Evolutionary conservation across 495 filamentous ascomycete species (phyloP), one percentile per base, ranked within the genome.

Genomic region (Penicillium lagena): DNA sequence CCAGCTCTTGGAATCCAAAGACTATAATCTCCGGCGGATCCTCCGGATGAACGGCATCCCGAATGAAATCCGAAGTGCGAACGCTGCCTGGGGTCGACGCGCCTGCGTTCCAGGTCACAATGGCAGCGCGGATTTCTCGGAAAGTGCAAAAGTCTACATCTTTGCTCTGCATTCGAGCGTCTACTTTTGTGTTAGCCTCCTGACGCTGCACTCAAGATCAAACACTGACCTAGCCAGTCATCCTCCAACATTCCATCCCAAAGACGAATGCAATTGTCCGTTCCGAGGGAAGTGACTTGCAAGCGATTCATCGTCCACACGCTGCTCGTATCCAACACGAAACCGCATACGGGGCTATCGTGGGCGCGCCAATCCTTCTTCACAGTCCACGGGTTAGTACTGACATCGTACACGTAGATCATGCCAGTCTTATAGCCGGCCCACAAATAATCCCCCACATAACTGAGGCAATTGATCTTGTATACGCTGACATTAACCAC

Each of bases 1-100:
- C 91, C 8, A 98, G 74, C 62, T 98, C 93, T 60, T 98, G 93
- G 61, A 98, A 98, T 9, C 93, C 93, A 75, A 97, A 98, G 4
- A 98, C 80, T 6, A 98, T 70, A 39, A 98, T 85, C 52, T 97
- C 93, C 0, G 93, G 89, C 8, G 84, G 81, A 40, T 84, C 73
- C 43, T 85, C 82, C 29, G 71, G 76, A 46, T 81, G 71, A 34
- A 95, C 69, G 0, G 93, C 73, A 43, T 87, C 73, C 51, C 79
- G 78, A 45, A 97, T 82, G 61, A 97, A 96, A 29, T 74, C 69
- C 6, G 73, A 74, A 51, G 91, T 86, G 49, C 85, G 78, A 12
- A 96, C 72, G 56, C 81, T 86, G 28, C 83, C 81, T 1, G 93
- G 93, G 13, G 90, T 95, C 27, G 83, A 82, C 27, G 93, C 93